Evolutionary conservation across 2,329 filamentous ascomycete genomes (phyloP).

Genomic region (Sporothrix inflata): DNA sequence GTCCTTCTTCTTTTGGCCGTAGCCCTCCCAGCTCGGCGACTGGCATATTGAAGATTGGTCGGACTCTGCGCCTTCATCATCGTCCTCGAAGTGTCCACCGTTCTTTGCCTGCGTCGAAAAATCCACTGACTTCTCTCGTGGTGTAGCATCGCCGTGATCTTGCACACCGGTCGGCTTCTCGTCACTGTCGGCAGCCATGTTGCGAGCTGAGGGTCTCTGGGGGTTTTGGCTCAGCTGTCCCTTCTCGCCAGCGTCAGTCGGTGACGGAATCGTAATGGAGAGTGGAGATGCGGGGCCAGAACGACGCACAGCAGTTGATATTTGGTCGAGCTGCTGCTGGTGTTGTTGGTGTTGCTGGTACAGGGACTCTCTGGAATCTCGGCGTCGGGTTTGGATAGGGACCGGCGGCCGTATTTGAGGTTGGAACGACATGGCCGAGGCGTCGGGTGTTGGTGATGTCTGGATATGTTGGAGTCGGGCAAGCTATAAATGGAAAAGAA

Average conservation of each 20-base stretch:
- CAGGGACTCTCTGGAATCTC: slow-evolving; percentile 33
- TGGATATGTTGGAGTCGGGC: slow-evolving; percentile 36
- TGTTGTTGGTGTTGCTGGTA: slow-evolving; percentile 36
- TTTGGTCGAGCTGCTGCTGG: slow-evolving; percentile 36
- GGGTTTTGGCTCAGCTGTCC: slow-evolving; percentile 6
- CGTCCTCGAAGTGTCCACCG: slow-evolving; percentile 32
- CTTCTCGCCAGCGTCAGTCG: slow-evolving; percentile 12
- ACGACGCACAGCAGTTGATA: slow-evolving; percentile 36
- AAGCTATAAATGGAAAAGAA: slow-evolving; percentile 34
- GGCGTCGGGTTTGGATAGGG: slow-evolving; percentile 37
- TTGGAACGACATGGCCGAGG: slow-evolving; percentile 27
- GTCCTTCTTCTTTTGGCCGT: slow-evolving; percentile 56
- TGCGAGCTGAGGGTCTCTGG: background rate
- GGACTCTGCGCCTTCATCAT: slow-evolving; percentile 43
- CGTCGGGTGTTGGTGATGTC: slow-evolving; percentile 23
- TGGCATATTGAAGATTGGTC: slow-evolving; percentile 60
- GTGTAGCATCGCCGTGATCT: slow-evolving; percentile 36
- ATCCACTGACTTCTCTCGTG: slow-evolving; percentile 43
- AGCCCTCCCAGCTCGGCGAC: slow-evolving; percentile 65
- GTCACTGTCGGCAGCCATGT: slow-evolving; percentile 22
- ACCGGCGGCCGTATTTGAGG: slow-evolving; percentile 28
- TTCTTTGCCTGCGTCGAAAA: slow-evolving; percentile 42
- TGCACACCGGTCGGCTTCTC: slow-evolving; percentile 31
- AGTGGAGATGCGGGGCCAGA: slow-evolving; percentile 36
- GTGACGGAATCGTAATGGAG: slow-evolving; percentile 39